Conservation (phyloP, 176 grass and related monocot genomes). For the Rhynchospora pubera region DNA sequence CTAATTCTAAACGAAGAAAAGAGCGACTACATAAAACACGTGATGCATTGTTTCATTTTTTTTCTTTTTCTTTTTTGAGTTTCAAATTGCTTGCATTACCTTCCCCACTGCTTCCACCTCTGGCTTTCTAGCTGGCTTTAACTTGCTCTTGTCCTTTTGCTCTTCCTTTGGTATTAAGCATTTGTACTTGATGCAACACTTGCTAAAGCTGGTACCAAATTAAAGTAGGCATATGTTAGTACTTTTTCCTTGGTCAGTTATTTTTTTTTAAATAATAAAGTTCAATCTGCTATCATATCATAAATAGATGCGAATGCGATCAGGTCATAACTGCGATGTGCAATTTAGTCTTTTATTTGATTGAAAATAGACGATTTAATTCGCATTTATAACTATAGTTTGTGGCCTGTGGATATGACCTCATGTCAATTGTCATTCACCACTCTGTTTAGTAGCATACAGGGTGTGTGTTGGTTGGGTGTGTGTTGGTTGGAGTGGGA, state of each 20-base stretch:
- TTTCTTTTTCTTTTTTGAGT: no score
- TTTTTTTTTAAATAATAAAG: neutral
- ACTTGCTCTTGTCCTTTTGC: neutral
- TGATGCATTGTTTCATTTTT: no score
- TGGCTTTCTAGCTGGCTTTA: neutral
- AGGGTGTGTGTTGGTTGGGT: no score
- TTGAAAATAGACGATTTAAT: neutral
- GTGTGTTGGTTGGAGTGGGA: no score
- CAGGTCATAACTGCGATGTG: neutral
- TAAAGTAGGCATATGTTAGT: neutral
- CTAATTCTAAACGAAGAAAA: no score
- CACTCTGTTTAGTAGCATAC: no score
- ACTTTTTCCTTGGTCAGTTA: neutral
- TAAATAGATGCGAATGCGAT: no score
- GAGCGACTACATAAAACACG: no score
- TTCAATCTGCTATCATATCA: neutral
- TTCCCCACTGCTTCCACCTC: neutral
- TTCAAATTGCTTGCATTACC: neutral
- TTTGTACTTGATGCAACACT: neutral
- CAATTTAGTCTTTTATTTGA: neutral
- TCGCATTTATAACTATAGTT: no score
- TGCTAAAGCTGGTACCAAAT: neutral
- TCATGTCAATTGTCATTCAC: no score
- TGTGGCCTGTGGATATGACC: no score
- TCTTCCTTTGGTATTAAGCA: neutral